Conservation (phyloP, 495 filamentous ascomycete species). For the Hyphodiscus hymeniophilus region DNA sequence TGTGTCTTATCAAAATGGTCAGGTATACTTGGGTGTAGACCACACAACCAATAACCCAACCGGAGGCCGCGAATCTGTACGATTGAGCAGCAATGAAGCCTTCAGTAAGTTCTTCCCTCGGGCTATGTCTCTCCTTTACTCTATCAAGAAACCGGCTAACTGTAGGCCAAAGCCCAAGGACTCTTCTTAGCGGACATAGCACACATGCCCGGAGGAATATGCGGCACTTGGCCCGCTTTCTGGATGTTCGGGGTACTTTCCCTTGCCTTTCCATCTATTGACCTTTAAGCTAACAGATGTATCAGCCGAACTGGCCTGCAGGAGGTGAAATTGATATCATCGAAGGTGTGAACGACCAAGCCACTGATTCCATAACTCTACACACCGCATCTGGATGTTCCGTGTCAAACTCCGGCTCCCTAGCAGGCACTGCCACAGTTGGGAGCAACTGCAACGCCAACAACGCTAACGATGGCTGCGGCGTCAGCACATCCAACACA, state of each 20-base stretch:
- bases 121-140: not conserved
- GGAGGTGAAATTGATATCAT: constrained; percentile 89
- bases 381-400: constrained; percentile 61
- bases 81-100: constrained; percentile 58
- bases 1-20: constrained; percentile 38
- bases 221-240: constrained; percentile 26
- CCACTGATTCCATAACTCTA: constrained; percentile 60
- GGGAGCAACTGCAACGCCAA: constrained; percentile 29
- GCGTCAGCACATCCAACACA: constrained; percentile 31
- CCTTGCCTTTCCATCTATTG: too few species aligned
- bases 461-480: constrained; percentile 46
- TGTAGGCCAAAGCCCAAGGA: constrained; percentile 20
- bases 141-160: not conserved
- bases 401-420: constrained; percentile 33
- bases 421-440: constrained; percentile 47
- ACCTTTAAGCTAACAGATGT: too few species aligned
- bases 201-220: constrained; percentile 67
- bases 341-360: constrained; percentile 69
- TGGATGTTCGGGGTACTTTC: constrained; percentile 58
- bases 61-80: constrained; percentile 57
- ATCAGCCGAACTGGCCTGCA: constrained; percentile 63
- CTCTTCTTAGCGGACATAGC: constrained; percentile 67
- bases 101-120: constrained; percentile 40
- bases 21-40: constrained; percentile 49
- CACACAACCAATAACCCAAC: constrained; percentile 23